Evolutionary conservation across 352 stramenopile genomes (phyloP), one percentile per base, ranked within the genome.

Genomic region (Pythium utonaiense): DNA sequence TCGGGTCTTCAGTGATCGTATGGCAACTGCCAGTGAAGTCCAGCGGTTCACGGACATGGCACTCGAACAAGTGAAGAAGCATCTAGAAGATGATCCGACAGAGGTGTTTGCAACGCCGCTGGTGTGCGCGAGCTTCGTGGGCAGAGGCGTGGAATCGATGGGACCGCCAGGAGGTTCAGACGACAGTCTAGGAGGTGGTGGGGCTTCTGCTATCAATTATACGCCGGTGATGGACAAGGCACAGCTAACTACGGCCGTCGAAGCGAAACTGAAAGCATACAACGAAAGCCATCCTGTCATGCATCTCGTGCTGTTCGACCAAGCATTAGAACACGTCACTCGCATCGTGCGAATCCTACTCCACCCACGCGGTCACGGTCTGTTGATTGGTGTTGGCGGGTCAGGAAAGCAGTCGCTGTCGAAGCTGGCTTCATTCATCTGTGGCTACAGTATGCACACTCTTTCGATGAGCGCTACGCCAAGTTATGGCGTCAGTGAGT

Each of bases 221-320:
- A 59, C 73, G 0, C 84, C 82, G 14, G 62, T 91, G 1, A 14
- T 31, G 5, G 81, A 92, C 25, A 87, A 80, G 31, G 17, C 58
- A 1, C 71, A 87, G 24, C 75, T 94, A 14, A 80, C 73, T 0
- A 22, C 28, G 36, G 78, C 70, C 12, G 59, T 96, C 21, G 74
- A 96, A 44, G 64, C 61, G 5, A 88, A 89, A 44, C 68, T 97
- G 3, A 63, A 66, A 12, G 71, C 84, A 13, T 98, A 97, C 73
- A 98, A 98, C 57, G 91, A 98, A 53, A 83, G 71, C 5, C 87
- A 98, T 64, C 83, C 93, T 0, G 94, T 98, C 7, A 96, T 98
- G 88, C 83, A 93, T 57, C 69, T 98, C 9, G 90, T 98, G 34
- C 62, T 98, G 0, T 98, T 98, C 65, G 89, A 97, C 16, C 83